Evolutionary conservation across 768 basidiomycete species (phyloP).

Genomic region (Tubosaeta sp.): DNA sequence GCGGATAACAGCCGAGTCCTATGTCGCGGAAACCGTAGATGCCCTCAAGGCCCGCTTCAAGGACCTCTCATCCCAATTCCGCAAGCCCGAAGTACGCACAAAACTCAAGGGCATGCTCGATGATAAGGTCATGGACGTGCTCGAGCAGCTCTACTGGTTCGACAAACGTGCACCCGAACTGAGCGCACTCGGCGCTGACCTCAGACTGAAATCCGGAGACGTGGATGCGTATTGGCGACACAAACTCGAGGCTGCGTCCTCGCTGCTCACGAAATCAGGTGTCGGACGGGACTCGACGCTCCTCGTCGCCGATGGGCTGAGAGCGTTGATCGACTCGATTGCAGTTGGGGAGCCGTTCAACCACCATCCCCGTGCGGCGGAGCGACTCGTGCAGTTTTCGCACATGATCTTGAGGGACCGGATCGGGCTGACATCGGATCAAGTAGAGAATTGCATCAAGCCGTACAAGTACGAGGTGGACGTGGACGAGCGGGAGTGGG

Average conservation of each 20-base stretch:
- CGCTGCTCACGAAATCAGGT: conserved; percentile 91
- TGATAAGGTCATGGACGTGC: conserved; percentile 94
- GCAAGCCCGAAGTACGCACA: conserved; percentile 80
- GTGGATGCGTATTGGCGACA: conserved; percentile 92
- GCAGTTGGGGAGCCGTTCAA: conserved; percentile 87
- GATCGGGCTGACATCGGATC: conserved; percentile 92
- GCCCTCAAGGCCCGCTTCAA: conserved; percentile 86
- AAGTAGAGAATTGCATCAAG: conserved; percentile 99
- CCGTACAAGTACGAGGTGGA: conserved; percentile 99
- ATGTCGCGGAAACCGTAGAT: conserved; percentile 97
- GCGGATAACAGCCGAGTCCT: conserved; percentile 90
- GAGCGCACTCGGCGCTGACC: conserved; percentile 61
- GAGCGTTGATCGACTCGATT: conserved; percentile 86
- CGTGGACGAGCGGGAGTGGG: conserved; percentile 92
- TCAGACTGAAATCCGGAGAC: conserved; percentile 64
- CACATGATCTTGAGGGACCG: conserved; percentile 92
- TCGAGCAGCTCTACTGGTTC: conserved; percentile 96
- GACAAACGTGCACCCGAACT: conserved; percentile 84
- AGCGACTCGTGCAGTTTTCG: conserved; percentile 87
- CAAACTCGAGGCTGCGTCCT: conserved; percentile 92
- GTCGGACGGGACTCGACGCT: conserved; percentile 92
- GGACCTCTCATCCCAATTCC: conserved; percentile 79
- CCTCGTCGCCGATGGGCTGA: conserved; percentile 90
- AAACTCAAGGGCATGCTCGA: conserved; percentile 93
- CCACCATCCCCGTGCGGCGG: conserved; percentile 83